Base-by-base conservation (phyloP, 2,329 filamentous ascomycete genomes). In the Phialocephala sp. region DNA sequence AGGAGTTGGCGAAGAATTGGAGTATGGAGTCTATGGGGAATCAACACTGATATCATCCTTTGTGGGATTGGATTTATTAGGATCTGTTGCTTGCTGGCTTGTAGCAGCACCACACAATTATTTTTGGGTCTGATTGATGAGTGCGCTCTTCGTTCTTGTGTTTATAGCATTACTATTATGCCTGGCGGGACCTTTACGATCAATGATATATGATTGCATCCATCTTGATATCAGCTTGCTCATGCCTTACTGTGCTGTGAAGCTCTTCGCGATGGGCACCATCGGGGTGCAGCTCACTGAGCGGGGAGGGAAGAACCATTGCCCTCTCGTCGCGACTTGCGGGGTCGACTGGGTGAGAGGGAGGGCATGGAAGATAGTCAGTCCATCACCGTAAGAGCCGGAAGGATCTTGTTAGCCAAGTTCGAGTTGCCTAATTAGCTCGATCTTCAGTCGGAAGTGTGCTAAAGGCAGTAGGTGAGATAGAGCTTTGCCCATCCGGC, bases 1-100 rank as follows among this genome's bases (percentile, higher is more conserved):
- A 83, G 65, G 79, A 79, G 5, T 69, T 78, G 47, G 66, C 72
- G 43, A 67, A 66, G 32, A 76, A 71, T 54, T 78, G 76, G 77
- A 71, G 71, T 37, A 35, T 58, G 45, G 36, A 62, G 60, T 22
- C 27, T 43, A 37, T 37, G 27, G 35, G 35, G 59, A 20, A n/a
- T 43, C 11, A 43, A 18, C 11, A 22, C 45, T 24, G 18, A 11
- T 22, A 9, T 50, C 41, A 18, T 43, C n/a, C n/a, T 18, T 43
- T 15, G 18, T n/a, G 5, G 15, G 41, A 43, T 43, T 8, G 41
- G 41, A n/a, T 43, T 18, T 12, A 18, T 12, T 41, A 41, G 15
- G 12, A 43, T 43, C 41, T 43, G 11, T 15, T 6, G 6, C 41
- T 43, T 18, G 41, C 41, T 43, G 41, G 11, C 12, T n/a, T 18